These are phyloP conservation scores for Zygoascus hellenicus DNA, from an alignment of 1,139 yeast genomes.

Conservation along the genomic window DNA sequence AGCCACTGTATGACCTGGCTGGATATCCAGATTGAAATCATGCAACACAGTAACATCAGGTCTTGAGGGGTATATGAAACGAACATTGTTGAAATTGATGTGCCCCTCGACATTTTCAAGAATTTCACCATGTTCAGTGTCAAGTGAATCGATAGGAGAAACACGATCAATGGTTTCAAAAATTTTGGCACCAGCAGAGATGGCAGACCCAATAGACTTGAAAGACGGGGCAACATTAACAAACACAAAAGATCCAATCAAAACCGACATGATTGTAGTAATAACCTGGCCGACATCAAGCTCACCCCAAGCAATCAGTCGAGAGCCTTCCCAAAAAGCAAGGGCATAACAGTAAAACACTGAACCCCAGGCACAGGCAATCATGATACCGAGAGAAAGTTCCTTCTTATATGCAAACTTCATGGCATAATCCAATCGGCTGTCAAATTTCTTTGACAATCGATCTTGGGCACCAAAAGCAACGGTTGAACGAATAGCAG, in stretches of 20 bases:
- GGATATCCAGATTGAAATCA: conserved; percentile 54
- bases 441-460: conserved; percentile 33
- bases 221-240: conserved; percentile 40
- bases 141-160: conserved; percentile 34
- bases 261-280: conserved; percentile 37
- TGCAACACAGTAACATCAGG: conserved; percentile 67
- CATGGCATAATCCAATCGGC: conserved; percentile 28
- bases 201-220: conserved; percentile 36
- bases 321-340: conserved; percentile 43
- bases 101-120: conserved; percentile 39
- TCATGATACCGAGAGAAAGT: conserved; percentile 33
- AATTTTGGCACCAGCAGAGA: conserved; percentile 38
- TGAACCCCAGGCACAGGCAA: conserved; percentile 34
- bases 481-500: conserved; percentile 39
- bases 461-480: conserved; percentile 41
- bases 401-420: conserved; percentile 30
- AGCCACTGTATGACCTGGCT: conserved; percentile 75
- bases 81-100: conserved; percentile 58
- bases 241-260: conserved; percentile 40
- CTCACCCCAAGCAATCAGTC: conserved; percentile 34
- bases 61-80: conserved; percentile 82
- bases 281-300: conserved; percentile 32
- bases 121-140: conserved; percentile 30
- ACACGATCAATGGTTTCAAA: conserved; percentile 40
- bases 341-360: conserved; percentile 37